Conservation (phyloP, 2,329 filamentous ascomycete genomes). For the Neonectria sp. region DNA sequence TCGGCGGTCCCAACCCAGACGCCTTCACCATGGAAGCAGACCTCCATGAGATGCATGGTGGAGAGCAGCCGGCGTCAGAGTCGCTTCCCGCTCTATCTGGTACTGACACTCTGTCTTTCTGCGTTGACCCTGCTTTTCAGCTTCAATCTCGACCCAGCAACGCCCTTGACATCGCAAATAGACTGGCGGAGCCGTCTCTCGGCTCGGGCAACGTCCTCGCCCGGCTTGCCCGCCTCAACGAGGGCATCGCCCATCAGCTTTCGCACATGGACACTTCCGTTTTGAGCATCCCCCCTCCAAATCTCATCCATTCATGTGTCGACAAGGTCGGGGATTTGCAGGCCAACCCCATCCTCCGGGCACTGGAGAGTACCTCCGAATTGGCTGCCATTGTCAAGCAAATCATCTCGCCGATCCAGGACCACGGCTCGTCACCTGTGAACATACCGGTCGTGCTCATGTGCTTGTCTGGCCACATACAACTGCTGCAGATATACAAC, state of each 20-base stretch:
- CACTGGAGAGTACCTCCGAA: slow-evolving; percentile 26
- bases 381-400: slow-evolving; percentile 27
- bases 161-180: slow-evolving; percentile 13
- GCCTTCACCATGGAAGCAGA: slow-evolving; percentile 10
- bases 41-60: not conserved
- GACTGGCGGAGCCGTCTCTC: slow-evolving; percentile 16
- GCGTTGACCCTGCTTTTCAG: slow-evolving; percentile 16
- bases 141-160: slow-evolving; percentile 10
- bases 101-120: slow-evolving; percentile 4
- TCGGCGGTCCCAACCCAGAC: slow-evolving; percentile 6
- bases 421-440: slow-evolving; percentile 12
- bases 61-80: slow-evolving; percentile 3
- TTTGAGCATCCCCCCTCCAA: slow-evolving; percentile 11
- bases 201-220: slow-evolving; percentile 14
- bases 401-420: slow-evolving; percentile 27
- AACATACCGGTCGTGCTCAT: slow-evolving; percentile 29
- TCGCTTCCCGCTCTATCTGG: not conserved
- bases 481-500: slow-evolving; percentile 31
- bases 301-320: slow-evolving; percentile 20
- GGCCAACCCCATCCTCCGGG: slow-evolving; percentile 20
- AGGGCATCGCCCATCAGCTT: slow-evolving; percentile 21
- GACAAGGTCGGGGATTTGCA: slow-evolving; percentile 14
- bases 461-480: slow-evolving; percentile 28
- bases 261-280: slow-evolving; percentile 11
- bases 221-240: slow-evolving; percentile 28